phyloP scores from a whole-genome alignment of 495 filamentous ascomycete genomes.

The Penicillium cosmopolitanum region DNA sequence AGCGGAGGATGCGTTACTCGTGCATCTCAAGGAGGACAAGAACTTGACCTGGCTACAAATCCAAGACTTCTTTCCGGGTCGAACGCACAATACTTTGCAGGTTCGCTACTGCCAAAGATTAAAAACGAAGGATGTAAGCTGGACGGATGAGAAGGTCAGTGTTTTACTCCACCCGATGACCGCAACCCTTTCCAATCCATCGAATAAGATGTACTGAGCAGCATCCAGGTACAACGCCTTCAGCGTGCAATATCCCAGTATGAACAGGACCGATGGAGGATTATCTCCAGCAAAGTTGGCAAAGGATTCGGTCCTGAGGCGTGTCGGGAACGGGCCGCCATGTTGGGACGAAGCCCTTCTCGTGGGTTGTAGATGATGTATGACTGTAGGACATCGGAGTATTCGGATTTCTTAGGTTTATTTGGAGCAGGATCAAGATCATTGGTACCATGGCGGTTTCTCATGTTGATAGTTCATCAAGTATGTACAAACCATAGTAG shows the following conservation, averaged over 20 bases:
- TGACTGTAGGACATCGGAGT: neutral
- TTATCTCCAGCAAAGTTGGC: constrained; percentile 84
- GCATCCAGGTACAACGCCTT: constrained; percentile 71
- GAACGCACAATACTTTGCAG: constrained; percentile 85
- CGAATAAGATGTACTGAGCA: neutral
- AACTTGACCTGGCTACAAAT: constrained; percentile 96
- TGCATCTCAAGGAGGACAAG: constrained; percentile 90
- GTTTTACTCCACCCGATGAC: neutral
- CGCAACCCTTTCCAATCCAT: neutral
- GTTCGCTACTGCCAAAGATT: constrained; percentile 93
- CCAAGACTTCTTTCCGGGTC: constrained; percentile 88
- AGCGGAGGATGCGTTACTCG: constrained; percentile 81
- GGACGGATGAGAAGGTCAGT: constrained; percentile 84
- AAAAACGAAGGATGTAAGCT: constrained; percentile 88
- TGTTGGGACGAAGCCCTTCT: constrained; percentile 2
- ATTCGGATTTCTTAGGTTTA: neutral
- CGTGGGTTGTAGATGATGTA: neutral
- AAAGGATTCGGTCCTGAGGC: constrained; percentile 81
- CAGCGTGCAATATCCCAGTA: constrained; percentile 81
- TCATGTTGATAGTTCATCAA: neutral
- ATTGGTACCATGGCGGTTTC: neutral
- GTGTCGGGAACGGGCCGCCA: constrained; percentile 77
- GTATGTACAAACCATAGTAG: neutral
- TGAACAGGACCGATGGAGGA: constrained; percentile 87
- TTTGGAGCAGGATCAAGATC: neutral